Conservation (phyloP, 2,329 filamentous ascomycete species). For the Fusarium brevicatenulatum region DNA sequence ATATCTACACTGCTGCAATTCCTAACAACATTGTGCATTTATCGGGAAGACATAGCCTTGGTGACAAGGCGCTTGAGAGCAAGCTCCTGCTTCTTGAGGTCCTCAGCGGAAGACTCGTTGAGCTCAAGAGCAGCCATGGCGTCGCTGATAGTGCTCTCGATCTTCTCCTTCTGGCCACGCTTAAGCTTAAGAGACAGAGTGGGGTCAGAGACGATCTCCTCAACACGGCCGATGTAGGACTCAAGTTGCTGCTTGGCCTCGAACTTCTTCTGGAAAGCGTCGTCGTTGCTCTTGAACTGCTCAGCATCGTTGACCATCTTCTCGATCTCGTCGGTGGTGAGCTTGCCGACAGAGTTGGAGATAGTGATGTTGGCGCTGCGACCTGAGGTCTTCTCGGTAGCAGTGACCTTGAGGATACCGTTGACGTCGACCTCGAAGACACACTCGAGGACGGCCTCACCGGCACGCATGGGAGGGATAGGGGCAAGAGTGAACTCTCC, state of each 20-base stretch:
- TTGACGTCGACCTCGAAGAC: conserved; percentile 99
- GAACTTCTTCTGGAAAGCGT: conserved; percentile 99
- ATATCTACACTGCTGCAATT: conserved; percentile 34
- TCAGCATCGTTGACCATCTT: conserved; percentile 97
- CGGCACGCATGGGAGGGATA: conserved; percentile 87
- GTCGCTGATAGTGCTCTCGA: conserved; percentile 94
- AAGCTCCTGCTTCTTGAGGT: conserved; percentile 99
- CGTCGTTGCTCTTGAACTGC: conserved; percentile 98
- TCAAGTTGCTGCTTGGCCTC: conserved; percentile 99
- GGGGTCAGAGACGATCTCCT: conserved; percentile 98
- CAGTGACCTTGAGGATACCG: conserved; percentile 99
- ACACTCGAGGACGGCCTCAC: conserved; percentile 95
- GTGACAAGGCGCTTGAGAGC: conserved; percentile 97
- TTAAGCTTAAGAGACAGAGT: conserved; percentile 97
- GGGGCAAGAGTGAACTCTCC: conserved; percentile 97
- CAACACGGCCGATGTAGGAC: conserved; percentile 97
- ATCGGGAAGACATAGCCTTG: conserved; percentile 96
- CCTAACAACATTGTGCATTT: conserved; percentile 54
- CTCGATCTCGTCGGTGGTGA: conserved; percentile 93
- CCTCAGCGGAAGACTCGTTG: conserved; percentile 89
- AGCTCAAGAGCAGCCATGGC: conserved; percentile 98
- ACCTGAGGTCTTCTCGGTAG: conserved; percentile 98
- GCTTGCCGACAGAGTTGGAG: conserved; percentile 99
- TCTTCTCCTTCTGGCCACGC: conserved; percentile 99
- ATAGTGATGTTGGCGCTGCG: conserved; percentile 99